Conservation (phyloP, 1,284 basidiomycete species). For the Fomitopsis schrenkii region DNA sequence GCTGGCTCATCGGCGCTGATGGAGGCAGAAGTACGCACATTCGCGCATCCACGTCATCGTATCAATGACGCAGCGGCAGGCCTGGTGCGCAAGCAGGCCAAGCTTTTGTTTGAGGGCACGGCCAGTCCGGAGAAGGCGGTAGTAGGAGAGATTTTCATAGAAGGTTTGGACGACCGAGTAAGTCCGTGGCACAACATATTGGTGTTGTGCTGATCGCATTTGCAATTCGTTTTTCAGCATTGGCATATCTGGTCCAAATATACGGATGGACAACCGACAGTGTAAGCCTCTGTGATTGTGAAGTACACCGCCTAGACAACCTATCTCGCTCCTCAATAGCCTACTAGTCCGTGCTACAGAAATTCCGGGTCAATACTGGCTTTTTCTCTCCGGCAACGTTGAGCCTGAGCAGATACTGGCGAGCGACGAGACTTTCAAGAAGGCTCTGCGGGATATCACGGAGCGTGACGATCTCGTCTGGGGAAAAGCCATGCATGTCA, state of each 20-base stretch:
- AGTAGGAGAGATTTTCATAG: slow-evolving; percentile 28
- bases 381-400: not conserved
- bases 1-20: slow-evolving; percentile 31
- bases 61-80: slow-evolving; percentile 15
- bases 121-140: slow-evolving; percentile 21
- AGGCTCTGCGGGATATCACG: slow-evolving; percentile 3
- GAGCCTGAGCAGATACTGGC: slow-evolving; percentile 1
- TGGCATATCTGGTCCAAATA: not conserved
- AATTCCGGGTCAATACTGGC: not conserved
- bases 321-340: not conserved
- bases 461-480: slow-evolving; percentile 7
- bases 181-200: not conserved
- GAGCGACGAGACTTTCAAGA: slow-evolving; percentile 1
- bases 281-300: not conserved
- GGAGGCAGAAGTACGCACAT: slow-evolving; percentile 27
- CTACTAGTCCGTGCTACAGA: slow-evolving; percentile 3
- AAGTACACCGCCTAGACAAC: not conserved
- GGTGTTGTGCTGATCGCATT: not conserved
- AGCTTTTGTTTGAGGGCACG: slow-evolving; percentile 28
- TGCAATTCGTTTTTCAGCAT: not conserved
- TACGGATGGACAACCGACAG: not conserved
- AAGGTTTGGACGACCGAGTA: slow-evolving; percentile 22
- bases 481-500: slow-evolving; percentile 2
- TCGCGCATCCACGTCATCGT: not conserved
- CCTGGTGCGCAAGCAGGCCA: slow-evolving; percentile 24